Evolutionary conservation across 2,329 filamentous ascomycete species (phyloP), one percentile per base, ranked within the genome.

Genomic region (Fonsecaea nubica): DNA sequence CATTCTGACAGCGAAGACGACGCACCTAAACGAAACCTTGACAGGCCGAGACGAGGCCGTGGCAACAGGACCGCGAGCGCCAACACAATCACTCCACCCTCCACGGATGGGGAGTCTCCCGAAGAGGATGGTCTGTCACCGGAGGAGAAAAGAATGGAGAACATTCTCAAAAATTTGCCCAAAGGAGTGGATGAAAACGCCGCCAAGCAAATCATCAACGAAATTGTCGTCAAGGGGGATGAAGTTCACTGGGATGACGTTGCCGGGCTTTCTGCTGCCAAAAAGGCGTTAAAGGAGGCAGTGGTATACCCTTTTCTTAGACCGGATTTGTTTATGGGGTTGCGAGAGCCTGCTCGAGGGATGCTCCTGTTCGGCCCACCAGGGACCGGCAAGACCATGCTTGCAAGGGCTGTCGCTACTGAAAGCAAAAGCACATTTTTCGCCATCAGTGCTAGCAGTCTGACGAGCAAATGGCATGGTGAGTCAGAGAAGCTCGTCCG

Each of bases 321-420:
- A 1, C 95, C 95, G 1, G 95, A 99, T 78, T 81, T 99, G 1
- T 99, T 99, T 80, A 95, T 94, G 86, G 95, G 95, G 0, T 84
- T 99, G 10, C 90, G 95, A 45, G 95, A 99, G 76, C 95, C 95
- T 21, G 94, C 95, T 13, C 85, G 93, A 65, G 95, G 95, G 5
- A 98, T 99, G 92, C 84, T 99, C 1, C 84, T 99, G 1, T 99
- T 99, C 75, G 95, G 95, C 0, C 95, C 95, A 1, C 95, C 95
- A 0, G 95, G 95, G n/a, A 99, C 95, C 0, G 95, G 95, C 60
- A 99, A 99, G 79, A 99, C 95, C 0, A 99, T 99, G 95, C 83
- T 99, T 42, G 95, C 95, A 9, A 87, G 95, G 70, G 93, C 92
- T 8, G 94, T 98, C 0, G 95, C 95, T 1, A 98, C 95, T 0